A percentile compares a stretch with the other conserved stretches of the same genome.
Conservation (phyloP, 1,284 basidiomycete genomes). For the Trichosporon ovoides region DNA sequence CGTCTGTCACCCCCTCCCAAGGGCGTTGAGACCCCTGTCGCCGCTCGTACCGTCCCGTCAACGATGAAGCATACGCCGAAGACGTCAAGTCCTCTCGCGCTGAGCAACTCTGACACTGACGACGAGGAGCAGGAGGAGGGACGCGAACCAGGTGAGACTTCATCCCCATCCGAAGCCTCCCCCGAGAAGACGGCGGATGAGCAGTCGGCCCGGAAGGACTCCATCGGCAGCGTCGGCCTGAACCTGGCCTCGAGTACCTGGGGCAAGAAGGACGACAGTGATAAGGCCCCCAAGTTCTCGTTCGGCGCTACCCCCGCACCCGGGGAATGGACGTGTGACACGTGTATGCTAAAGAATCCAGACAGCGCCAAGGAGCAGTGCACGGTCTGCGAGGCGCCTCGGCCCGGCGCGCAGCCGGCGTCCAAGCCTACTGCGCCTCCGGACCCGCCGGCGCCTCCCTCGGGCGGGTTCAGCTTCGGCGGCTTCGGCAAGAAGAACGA, state of each 20-base stretch:
- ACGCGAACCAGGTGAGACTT: conserved; percentile 15
- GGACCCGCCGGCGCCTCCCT: conserved; percentile 9
- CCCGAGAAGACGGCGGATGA: background rate
- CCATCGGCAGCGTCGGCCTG: conserved; percentile 2
- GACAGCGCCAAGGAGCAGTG: conserved; percentile 53
- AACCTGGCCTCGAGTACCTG: background rate
- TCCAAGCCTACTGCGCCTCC: conserved; percentile 5
- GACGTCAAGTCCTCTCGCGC: conserved; percentile 36
- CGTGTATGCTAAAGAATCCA: conserved; percentile 54
- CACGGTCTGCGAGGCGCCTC: conserved; percentile 53
- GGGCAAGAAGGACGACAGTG: conserved; percentile 5
- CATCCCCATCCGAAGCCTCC: conserved; percentile 2
- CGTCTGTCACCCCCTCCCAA: conserved; percentile 12
- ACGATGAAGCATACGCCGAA: conserved; percentile 38
- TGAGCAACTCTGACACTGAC: conserved; percentile 6
- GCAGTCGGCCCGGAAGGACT: background rate
- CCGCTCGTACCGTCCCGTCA: conserved; percentile 1
- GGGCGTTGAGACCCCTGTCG: background rate
- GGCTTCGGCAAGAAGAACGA: conserved; percentile 5
- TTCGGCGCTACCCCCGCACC: background rate
- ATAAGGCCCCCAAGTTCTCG: background rate
- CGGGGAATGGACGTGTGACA: conserved; percentile 52
- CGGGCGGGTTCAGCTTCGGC: conserved; percentile 17
- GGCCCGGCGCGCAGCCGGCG: conserved; percentile 20
- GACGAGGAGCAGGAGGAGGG: conserved; percentile 3